Evolutionary conservation across 306 rosid species (phyloP), one percentile per base, ranked within the genome.

Genomic region (Quercus aquifolioides): DNA sequence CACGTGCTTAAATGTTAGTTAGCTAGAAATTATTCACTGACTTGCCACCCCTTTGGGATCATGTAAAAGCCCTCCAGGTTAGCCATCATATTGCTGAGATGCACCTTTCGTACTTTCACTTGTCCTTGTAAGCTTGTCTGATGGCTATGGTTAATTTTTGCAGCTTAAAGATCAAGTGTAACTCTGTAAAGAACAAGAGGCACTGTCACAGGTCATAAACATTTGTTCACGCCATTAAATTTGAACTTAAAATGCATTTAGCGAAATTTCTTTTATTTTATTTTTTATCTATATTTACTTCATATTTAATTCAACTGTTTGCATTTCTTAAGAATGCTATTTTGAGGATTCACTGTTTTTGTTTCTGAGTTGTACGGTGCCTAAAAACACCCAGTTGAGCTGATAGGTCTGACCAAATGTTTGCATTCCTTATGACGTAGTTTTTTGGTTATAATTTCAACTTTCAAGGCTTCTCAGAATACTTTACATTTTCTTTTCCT

Each of bases 61-160:
- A 98, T 83, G 98, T 95, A 35, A 96, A 96, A 84, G 88, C 95
- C n/a, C 96, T 96, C 81, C 97, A 91, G 97, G 99, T 96, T 81
- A 69, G 84, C 72, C 33, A 31, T 31, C 33, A 31, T 31, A 31
- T 31, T 31, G 33, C 33, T 31, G 0, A 31, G 33, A 31, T 74
- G 33, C 33, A 31, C 35, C 35, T 59, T 82, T 46, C 23, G 49
- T 63, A 35, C 62, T 79, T 86, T 79, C 60, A 73, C 71, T 55
- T 56, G 73, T 83, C 67, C 57, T 67, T 59, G 75, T 64, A 38
- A 55, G 15, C 55, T 60, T 71, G 57, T 71, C 81, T 43, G 73
- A 77, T 71, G 79, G 83, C 38, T 33, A 5, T 33, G 38, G 38
- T 0, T 33, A 1, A 33, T 33, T 33, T 33, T 33, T 33, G 38